These are phyloP conservation scores for Fusarium sp. DNA, from an alignment of 2,329 filamentous ascomycete species.

Conservation along the genomic window DNA sequence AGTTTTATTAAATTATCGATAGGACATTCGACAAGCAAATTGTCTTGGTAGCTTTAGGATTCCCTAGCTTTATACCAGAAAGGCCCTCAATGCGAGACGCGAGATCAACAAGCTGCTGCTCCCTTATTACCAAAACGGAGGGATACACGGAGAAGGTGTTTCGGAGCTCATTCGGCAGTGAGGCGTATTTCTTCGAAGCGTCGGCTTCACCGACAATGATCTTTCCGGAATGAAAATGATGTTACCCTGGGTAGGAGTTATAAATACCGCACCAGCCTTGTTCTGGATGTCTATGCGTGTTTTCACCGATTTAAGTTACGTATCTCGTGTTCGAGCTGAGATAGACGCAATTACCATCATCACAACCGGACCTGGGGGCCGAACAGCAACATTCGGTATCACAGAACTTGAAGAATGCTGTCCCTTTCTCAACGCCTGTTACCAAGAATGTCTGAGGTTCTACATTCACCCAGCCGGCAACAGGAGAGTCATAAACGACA, in stretches of 20 bases:
- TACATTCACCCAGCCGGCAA: constrained; percentile 51
- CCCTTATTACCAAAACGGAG: constrained; percentile 45
- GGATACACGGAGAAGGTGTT: constrained; percentile 41
- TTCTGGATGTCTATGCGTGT: constrained; percentile 52
- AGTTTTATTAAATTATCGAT: background rate
- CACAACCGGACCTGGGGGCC: background rate
- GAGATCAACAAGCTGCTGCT: constrained; percentile 43
- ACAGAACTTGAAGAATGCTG: constrained; percentile 51
- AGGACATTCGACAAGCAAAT: constrained; percentile 18
- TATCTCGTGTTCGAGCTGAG: constrained; percentile 47
- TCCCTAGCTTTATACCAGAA: background rate
- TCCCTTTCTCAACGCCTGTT: constrained; percentile 55
- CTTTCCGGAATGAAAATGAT: constrained; percentile 47
- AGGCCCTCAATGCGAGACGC: constrained; percentile 36
- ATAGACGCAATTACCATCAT: constrained; percentile 33
- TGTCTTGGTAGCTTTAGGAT: constrained; percentile 2
- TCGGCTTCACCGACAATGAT: constrained; percentile 44
- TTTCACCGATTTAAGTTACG: constrained; percentile 41
- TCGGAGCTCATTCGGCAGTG: constrained; percentile 47
- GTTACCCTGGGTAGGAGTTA: constrained; percentile 46
- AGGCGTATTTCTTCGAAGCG: constrained; percentile 41
- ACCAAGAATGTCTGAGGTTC: constrained; percentile 57
- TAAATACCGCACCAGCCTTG: constrained; percentile 52
- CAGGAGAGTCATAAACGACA: constrained; percentile 55
- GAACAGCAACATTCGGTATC: constrained; percentile 47